A percentile compares a stretch with the other conserved stretches of the same genome.
These are phyloP conservation scores for Glutinoglossum americanum DNA, from an alignment of 495 filamentous ascomycete species.

Conservation along the genomic window DNA sequence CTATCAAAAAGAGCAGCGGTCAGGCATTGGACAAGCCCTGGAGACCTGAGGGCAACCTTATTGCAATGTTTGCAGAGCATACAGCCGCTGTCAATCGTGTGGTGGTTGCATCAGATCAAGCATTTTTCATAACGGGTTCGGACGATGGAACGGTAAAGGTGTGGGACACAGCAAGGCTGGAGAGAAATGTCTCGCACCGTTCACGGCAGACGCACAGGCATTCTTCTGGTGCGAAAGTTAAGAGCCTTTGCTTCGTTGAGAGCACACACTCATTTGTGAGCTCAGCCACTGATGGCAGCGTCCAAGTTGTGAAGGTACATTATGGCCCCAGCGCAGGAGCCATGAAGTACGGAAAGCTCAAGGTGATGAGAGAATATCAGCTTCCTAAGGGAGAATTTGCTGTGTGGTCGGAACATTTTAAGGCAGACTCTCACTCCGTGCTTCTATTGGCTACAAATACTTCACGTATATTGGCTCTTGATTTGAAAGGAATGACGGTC, in stretches of 20 bases:
- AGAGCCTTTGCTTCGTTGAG: slow-evolving; percentile 72
- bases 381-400: slow-evolving; percentile 55
- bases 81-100: slow-evolving; percentile 63
- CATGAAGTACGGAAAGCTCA: slow-evolving; percentile 56
- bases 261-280: slow-evolving; percentile 86
- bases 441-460: slow-evolving; percentile 73
- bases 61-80: slow-evolving; percentile 80
- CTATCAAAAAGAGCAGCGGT: slow-evolving; percentile 34
- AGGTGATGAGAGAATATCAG: slow-evolving; percentile 57
- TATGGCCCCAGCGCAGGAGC: slow-evolving; percentile 35
- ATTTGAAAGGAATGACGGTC: slow-evolving; percentile 70
- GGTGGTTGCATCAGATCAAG: slow-evolving; percentile 68
- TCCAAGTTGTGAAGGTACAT: slow-evolving; percentile 76
- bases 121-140: slow-evolving; percentile 83
- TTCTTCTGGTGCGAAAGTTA: slow-evolving; percentile 43
- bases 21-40: slow-evolving; percentile 33
- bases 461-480: slow-evolving; percentile 60
- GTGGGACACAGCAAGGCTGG: slow-evolving; percentile 79
- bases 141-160: slow-evolving; percentile 84
- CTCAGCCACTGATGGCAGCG: slow-evolving; percentile 71
- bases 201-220: slow-evolving; percentile 77
- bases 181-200: slow-evolving; percentile 70
- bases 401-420: slow-evolving; percentile 84
- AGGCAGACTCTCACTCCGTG: slow-evolving; percentile 55
- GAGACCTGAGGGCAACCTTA: slow-evolving; percentile 65